phyloP scores from a whole-genome alignment of 2,329 filamentous ascomycete species.

The Fusarium sororula region DNA sequence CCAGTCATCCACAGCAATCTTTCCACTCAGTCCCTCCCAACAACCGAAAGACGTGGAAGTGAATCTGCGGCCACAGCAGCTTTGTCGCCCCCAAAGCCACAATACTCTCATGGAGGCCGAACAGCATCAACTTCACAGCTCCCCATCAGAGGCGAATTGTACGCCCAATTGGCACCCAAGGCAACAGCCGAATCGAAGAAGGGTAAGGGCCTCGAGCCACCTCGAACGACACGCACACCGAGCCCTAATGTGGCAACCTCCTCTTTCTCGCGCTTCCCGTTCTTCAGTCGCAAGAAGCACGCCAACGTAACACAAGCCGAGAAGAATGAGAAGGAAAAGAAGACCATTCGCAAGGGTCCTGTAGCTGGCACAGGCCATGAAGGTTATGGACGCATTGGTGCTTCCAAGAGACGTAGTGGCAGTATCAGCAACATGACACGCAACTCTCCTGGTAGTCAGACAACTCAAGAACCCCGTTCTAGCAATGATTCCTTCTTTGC shows the following conservation, averaged over 20 bases:
- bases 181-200: slow-evolving; percentile 34
- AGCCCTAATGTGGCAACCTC: slow-evolving; percentile 65
- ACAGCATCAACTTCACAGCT: slow-evolving; percentile 48
- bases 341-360: slow-evolving; percentile 74
- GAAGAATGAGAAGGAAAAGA: slow-evolving; percentile 59
- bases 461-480: slow-evolving; percentile 62
- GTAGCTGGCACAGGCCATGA: slow-evolving; percentile 95
- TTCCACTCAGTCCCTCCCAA: slow-evolving; percentile 57
- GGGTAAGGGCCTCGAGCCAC: slow-evolving; percentile 24
- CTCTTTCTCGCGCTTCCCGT: slow-evolving; percentile 74
- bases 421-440: slow-evolving; percentile 60
- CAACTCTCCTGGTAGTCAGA: slow-evolving; percentile 54
- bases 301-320: slow-evolving; percentile 58
- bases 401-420: slow-evolving; percentile 69
- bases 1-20: slow-evolving; percentile 72
- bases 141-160: slow-evolving; percentile 33
- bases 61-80: slow-evolving; percentile 48
- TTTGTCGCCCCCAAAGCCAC: slow-evolving; percentile 48
- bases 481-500: slow-evolving; percentile 66
- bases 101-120: slow-evolving; percentile 42
- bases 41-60: slow-evolving; percentile 55
- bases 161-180: slow-evolving; percentile 15
- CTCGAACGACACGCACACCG: slow-evolving; percentile 53
- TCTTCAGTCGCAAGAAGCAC: slow-evolving; percentile 79
- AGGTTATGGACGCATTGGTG: slow-evolving; percentile 76